These are phyloP conservation scores for Solanum hybrid DNA, from an alignment of 305 asterid species.

Conservation along the genomic window DNA sequence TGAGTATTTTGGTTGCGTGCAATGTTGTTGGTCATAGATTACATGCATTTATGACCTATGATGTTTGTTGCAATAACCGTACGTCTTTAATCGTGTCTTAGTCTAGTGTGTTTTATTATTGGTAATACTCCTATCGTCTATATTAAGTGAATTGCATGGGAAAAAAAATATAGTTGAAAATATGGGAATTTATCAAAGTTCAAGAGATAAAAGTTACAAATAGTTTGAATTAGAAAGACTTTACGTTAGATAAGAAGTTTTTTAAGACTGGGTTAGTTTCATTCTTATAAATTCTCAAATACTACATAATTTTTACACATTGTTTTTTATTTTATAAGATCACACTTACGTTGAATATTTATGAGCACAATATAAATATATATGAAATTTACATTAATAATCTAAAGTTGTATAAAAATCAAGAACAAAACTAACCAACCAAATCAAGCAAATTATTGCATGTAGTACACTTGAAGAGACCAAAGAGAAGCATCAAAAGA, in stretches of 20 bases:
- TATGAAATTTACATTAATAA: background rate
- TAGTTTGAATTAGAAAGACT: too few species aligned
- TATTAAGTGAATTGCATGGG: background rate
- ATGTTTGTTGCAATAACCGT: background rate
- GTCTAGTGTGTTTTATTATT: background rate
- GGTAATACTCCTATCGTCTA: too few species aligned
- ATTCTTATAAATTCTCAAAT: background rate
- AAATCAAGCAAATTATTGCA: background rate
- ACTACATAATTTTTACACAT: background rate
- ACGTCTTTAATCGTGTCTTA: background rate
- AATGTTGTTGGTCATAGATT: background rate
- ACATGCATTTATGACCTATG: background rate
- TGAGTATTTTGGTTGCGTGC: background rate
- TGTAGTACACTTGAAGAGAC: background rate
- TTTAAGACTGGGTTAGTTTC: background rate
- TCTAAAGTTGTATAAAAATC: background rate
- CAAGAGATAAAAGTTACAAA: too few species aligned
- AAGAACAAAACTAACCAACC: background rate
- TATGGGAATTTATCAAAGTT: background rate
- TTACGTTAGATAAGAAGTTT: background rate
- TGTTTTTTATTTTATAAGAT: background rate
- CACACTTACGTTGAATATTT: background rate
- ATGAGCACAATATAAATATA: background rate
- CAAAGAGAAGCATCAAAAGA: background rate
- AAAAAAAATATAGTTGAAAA: background rate